Conservation (phyloP, 78 protist species). For the Anaeramoeba flamelloides region DNA sequence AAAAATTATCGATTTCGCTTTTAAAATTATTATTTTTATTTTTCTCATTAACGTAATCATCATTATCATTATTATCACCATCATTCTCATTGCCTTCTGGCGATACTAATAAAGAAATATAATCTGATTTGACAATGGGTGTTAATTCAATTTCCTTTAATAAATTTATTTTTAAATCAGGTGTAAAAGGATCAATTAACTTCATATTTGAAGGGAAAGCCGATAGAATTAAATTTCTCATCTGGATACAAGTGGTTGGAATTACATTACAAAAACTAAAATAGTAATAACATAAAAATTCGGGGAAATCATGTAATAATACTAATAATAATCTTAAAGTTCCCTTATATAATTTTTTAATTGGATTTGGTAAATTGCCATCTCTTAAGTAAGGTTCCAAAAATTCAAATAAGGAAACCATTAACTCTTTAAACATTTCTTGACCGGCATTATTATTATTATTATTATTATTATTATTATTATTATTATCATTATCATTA, state of each 20-base stretch:
- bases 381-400: slow-evolving; percentile 56
- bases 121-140: slow-evolving; percentile 48
- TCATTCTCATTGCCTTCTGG: no score
- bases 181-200: slow-evolving; percentile 91
- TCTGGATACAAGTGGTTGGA: slow-evolving; percentile 78
- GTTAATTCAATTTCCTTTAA: slow-evolving; percentile 67
- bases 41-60: no score
- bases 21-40: no score
- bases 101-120: no score
- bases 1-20: no score
- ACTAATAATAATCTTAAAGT: slow-evolving; percentile 56
- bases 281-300: slow-evolving; percentile 86
- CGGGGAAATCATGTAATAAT: slow-evolving; percentile 95
- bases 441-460: no score
- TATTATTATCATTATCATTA: no score
- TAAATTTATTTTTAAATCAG: slow-evolving; percentile 67
- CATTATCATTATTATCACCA: no score
- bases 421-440: slow-evolving; percentile 48
- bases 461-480: no score
- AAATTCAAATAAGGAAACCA: slow-evolving; percentile 62
- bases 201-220: slow-evolving; percentile 82
- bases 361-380: slow-evolving; percentile 37
- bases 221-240: slow-evolving; percentile 77
- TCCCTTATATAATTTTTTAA: slow-evolving; percentile 59
- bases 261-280: slow-evolving; percentile 73